These are phyloP conservation scores for Ustilago crameri DNA, from an alignment of 1,284 basidiomycete genomes.

Conservation along the genomic window DNA sequence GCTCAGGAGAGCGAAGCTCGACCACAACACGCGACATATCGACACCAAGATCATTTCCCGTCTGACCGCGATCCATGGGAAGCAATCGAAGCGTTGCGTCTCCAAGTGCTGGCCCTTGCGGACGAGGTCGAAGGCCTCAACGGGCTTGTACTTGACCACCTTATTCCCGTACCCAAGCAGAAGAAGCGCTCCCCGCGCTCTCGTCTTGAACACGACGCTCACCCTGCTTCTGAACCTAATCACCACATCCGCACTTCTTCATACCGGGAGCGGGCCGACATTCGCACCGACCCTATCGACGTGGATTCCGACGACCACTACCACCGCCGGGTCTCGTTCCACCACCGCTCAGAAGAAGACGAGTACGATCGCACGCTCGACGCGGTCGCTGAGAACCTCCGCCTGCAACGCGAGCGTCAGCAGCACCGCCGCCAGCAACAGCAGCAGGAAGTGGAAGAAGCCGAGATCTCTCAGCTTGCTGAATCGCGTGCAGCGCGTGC, in stretches of 20 bases:
- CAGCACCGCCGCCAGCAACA: slow-evolving; percentile 3
- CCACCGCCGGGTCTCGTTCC: slow-evolving; percentile 24
- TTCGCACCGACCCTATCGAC: slow-evolving; percentile 31
- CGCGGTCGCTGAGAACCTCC: slow-evolving; percentile 39
- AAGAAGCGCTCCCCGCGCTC: slow-evolving; percentile 11
- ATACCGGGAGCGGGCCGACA: slow-evolving; percentile 10
- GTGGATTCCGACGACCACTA: slow-evolving; percentile 16
- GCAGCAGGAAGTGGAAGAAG: slow-evolving; percentile 17
- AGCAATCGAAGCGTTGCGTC: slow-evolving; percentile 39
- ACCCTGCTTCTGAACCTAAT: slow-evolving; percentile 38
- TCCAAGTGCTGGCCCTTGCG: slow-evolving; percentile 40
- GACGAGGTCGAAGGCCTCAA: slow-evolving; percentile 46
- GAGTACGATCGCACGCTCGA: slow-evolving; percentile 45
- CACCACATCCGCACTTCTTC: slow-evolving; percentile 4
- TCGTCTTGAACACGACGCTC: slow-evolving; percentile 10
- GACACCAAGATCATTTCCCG: slow-evolving; percentile 27
- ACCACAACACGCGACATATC: slow-evolving; percentile 17
- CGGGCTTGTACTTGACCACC: slow-evolving; percentile 36
- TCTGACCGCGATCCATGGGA: slow-evolving; percentile 43
- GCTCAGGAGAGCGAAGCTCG: neutral
- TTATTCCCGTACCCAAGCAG: slow-evolving; percentile 2
- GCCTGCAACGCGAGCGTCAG: slow-evolving; percentile 24
- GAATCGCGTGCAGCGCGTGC: slow-evolving; percentile 27
- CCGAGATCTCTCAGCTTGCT: slow-evolving; percentile 46
- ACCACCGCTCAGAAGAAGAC: slow-evolving; percentile 8